Percentiles rank a stretch among this genome's conserved stretches.
phyloP scores from a whole-genome alignment of 768 basidiomycete species.

The Lactarius indigo region DNA sequence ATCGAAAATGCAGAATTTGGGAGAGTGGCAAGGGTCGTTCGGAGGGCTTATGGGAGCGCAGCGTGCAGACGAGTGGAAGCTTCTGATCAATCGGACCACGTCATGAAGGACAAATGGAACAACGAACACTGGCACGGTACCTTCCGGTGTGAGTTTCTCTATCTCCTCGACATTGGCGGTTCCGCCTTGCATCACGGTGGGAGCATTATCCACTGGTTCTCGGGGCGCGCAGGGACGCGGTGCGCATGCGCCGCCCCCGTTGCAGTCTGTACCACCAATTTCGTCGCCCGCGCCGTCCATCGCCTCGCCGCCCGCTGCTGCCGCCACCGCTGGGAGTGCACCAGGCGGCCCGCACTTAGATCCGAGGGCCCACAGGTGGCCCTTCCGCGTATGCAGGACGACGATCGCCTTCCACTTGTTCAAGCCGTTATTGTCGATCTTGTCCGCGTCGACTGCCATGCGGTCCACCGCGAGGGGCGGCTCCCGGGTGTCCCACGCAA shows the following conservation, averaged over 20 bases:
- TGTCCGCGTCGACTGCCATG: slow-evolving; percentile 47
- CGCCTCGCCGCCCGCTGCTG: slow-evolving; percentile 22
- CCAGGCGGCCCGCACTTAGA: slow-evolving; percentile 53
- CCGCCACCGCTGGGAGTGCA: slow-evolving; percentile 3
- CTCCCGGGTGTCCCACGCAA: slow-evolving; percentile 36
- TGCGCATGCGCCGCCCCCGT: neutral
- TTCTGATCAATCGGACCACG: slow-evolving; percentile 35
- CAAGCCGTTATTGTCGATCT: slow-evolving; percentile 33
- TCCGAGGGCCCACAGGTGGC: slow-evolving; percentile 71
- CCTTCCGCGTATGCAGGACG: slow-evolving; percentile 75
- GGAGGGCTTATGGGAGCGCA: slow-evolving; percentile 65
- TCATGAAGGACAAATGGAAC: neutral
- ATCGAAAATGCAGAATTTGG: slow-evolving; percentile 66
- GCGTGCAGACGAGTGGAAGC: slow-evolving; percentile 53
- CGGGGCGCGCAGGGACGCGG: slow-evolving; percentile 17
- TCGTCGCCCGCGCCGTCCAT: slow-evolving; percentile 12
- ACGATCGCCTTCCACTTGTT: slow-evolving; percentile 70
- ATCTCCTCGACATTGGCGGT: slow-evolving; percentile 11
- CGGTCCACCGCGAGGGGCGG: slow-evolving; percentile 74
- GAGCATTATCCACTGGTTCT: slow-evolving; percentile 26
- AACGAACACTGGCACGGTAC: slow-evolving; percentile 18
- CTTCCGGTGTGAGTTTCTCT: slow-evolving; percentile 29
- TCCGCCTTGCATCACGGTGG: neutral
- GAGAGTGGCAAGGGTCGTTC: slow-evolving; percentile 43
- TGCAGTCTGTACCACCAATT: slow-evolving; percentile 3